phyloP scores from a whole-genome alignment of 208 protist species.

The Leishmania mexicana region DNA sequence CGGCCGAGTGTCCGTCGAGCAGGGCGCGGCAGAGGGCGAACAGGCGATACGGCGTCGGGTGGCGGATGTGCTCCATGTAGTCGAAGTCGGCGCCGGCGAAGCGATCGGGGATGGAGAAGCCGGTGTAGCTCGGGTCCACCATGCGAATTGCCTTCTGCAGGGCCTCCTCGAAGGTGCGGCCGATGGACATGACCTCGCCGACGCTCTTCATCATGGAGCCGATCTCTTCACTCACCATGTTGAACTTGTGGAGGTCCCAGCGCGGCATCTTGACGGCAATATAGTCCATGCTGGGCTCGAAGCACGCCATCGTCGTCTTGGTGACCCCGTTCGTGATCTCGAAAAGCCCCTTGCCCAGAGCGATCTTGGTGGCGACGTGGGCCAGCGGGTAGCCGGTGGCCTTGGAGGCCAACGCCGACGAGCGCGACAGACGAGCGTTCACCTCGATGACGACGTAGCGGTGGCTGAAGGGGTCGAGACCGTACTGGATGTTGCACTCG shows the following conservation, averaged over 20 bases:
- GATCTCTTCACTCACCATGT: constrained; percentile 92
- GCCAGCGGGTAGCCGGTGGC: constrained; percentile 99
- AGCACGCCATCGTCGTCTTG: constrained; percentile 96
- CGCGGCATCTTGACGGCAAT: constrained; percentile 96
- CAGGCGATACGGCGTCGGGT: constrained; percentile 85
- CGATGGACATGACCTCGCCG: constrained; percentile 98
- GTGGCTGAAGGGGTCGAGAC: constrained; percentile 95
- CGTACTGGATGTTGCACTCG: constrained; percentile 99
- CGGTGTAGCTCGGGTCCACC: constrained; percentile 88
- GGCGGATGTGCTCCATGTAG: constrained; percentile 75
- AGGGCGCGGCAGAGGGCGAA: constrained; percentile 86
- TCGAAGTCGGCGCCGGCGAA: constrained; percentile 67
- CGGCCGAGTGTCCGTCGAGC: constrained; percentile 81
- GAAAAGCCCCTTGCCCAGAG: constrained; percentile 94
- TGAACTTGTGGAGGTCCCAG: constrained; percentile 98
- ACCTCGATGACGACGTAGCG: constrained; percentile 99
- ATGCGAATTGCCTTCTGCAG: constrained; percentile 98
- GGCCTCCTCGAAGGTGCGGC: constrained; percentile 97
- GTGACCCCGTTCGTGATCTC: constrained; percentile 94
- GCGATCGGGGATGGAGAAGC: constrained; percentile 84
- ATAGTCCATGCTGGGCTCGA: constrained; percentile 98
- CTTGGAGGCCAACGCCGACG: constrained; percentile 97
- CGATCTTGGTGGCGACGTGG: constrained; percentile 98
- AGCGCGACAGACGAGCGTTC: constrained; percentile 97
- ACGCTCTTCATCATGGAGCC: constrained; percentile 98